phyloP scores from a whole-genome alignment of 495 filamentous ascomycete species.

The Aspergillus indologenus region DNA sequence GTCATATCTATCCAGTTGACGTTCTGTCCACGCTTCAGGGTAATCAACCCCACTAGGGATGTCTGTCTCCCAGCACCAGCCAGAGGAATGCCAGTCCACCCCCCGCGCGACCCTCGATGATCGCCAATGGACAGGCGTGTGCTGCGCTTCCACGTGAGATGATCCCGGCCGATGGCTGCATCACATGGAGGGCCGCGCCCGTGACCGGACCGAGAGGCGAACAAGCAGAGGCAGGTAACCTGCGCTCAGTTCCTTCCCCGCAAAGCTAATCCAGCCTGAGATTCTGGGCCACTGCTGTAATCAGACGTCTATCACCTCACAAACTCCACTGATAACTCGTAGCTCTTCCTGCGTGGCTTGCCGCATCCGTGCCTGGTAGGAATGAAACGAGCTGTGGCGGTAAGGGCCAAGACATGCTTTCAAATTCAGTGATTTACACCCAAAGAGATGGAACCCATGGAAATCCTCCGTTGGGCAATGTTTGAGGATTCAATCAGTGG shows the following conservation, averaged over 20 bases:
- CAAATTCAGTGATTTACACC: background rate
- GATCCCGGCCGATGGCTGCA: slow-evolving; percentile 1
- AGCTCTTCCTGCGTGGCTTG: background rate
- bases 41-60: background rate
- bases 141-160: background rate
- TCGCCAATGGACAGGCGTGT: background rate
- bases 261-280: slow-evolving; percentile 3
- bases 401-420: background rate
- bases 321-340: background rate
- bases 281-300: background rate
- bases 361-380: background rate
- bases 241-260: slow-evolving; percentile 1
- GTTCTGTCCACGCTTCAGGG: background rate
- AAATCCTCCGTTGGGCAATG: background rate
- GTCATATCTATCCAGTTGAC: background rate
- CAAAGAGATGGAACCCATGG: background rate
- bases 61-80: background rate
- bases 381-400: background rate
- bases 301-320: background rate
- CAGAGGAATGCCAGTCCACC: background rate
- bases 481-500: background rate
- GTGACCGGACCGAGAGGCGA: slow-evolving; percentile 5
- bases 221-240: background rate
- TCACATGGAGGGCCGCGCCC: slow-evolving; percentile 7
- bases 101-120: background rate